These are phyloP conservation scores for Aspergillus bombycis DNA, from an alignment of 2,329 filamentous ascomycete species.

Conservation along the genomic window DNA sequence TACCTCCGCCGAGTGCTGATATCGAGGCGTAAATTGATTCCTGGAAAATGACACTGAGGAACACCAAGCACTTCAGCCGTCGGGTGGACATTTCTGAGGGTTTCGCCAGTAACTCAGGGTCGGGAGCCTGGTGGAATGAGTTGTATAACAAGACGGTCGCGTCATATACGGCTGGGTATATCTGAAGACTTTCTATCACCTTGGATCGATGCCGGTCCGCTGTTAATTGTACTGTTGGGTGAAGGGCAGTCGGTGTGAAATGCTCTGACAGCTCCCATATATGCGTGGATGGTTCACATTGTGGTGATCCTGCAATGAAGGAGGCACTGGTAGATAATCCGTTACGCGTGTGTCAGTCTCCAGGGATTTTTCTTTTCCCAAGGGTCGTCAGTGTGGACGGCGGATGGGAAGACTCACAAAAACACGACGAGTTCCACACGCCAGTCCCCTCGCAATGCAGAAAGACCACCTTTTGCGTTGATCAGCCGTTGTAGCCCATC, in stretches of 20 bases:
- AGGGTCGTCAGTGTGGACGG: background rate
- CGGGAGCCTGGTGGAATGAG: background rate
- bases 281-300: background rate
- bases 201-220: background rate
- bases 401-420: background rate
- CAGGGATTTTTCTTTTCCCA: background rate
- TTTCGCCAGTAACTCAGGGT: background rate
- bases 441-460: background rate
- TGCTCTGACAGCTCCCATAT: background rate
- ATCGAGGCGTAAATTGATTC: background rate
- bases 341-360: background rate
- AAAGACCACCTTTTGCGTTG: background rate
- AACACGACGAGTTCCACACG: background rate
- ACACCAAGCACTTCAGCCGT: background rate
- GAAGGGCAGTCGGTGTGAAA: background rate
- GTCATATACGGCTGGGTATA: background rate
- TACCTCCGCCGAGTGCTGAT: background rate
- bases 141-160: background rate
- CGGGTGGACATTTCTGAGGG: background rate
- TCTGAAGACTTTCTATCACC: background rate
- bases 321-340: background rate
- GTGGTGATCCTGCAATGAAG: background rate
- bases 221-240: background rate
- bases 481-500: background rate
- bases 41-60: background rate